A percentile compares a stretch with the other conserved stretches of the same genome.
Evolutionary conservation across 1,284 basidiomycete species (phyloP).

Genomic region (Rhodotorula sp.): DNA sequence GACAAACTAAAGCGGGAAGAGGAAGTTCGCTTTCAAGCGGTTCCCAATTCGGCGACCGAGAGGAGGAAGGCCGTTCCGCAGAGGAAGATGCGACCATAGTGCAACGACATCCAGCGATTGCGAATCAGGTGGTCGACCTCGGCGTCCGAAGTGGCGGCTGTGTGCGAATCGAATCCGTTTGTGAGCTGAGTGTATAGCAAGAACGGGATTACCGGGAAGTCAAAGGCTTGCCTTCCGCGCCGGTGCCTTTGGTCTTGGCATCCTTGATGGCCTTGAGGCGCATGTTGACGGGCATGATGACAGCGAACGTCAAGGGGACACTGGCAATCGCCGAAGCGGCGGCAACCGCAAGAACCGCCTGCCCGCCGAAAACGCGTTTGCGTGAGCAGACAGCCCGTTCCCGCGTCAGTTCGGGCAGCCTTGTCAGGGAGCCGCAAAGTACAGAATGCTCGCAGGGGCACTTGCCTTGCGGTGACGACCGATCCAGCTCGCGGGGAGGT

Average conservation of each 20-base stretch:
- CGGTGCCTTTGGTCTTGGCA: neutral
- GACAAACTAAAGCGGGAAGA: neutral
- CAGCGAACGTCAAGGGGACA: conserved; percentile 4
- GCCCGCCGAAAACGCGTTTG: neutral
- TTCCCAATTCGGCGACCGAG: neutral
- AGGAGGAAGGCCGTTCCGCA: neutral
- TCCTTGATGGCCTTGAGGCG: conserved; percentile 1
- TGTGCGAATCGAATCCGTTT: too few species aligned
- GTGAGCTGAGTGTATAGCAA: too few species aligned
- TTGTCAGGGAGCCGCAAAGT: too few species aligned
- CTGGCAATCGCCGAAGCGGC: neutral
- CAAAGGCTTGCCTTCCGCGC: too few species aligned
- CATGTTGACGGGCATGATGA: conserved; percentile 10
- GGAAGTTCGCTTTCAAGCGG: neutral
- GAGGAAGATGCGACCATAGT: conserved; percentile 1
- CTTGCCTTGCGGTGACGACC: conserved; percentile 15
- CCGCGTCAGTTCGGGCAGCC: too few species aligned
- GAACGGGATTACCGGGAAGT: too few species aligned
- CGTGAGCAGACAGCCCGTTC: neutral
- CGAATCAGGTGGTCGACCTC: neutral
- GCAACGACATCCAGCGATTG: neutral
- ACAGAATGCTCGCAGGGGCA: neutral
- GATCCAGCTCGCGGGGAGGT: conserved; percentile 13
- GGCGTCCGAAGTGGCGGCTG: neutral
- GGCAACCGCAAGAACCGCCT: conserved; percentile 12